Conservation (phyloP, 768 basidiomycete species). For the Collybia mongolica region DNA sequence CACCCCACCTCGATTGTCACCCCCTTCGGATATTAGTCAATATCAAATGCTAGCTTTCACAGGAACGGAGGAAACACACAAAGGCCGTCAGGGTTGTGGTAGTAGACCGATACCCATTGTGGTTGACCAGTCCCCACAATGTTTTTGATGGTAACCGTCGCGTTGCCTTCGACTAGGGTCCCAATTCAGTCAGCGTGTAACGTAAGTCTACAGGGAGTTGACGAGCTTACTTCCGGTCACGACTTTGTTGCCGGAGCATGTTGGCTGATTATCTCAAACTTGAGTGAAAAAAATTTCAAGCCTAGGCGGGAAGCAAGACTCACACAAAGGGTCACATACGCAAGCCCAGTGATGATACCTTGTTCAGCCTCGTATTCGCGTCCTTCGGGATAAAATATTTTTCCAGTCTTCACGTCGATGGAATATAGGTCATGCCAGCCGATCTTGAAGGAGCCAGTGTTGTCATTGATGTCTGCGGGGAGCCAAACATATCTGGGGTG, state of each 20-base stretch:
- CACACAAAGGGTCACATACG: conserved; percentile 23
- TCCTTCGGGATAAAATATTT: conserved; percentile 15
- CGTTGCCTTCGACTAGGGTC: conserved; percentile 15
- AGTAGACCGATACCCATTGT: conserved; percentile 30
- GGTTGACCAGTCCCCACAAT: conserved; percentile 27
- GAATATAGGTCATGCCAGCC: conserved; percentile 22
- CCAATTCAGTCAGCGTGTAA: background rate
- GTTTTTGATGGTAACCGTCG: conserved; percentile 22
- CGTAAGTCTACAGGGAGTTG: background rate
- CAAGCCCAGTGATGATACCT: conserved; percentile 15
- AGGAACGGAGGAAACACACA: conserved; percentile 14
- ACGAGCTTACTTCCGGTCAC: conserved; percentile 19
- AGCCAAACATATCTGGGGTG: conserved; percentile 23
- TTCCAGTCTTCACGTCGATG: conserved; percentile 20
- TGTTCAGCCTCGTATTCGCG: conserved; percentile 20
- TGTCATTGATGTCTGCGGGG: conserved; percentile 21
- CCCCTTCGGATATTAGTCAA: conserved; percentile 13
- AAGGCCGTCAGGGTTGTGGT: conserved; percentile 22
- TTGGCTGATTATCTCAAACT: conserved; percentile 13
- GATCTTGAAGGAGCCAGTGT: conserved; percentile 19
- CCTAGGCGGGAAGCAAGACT: background rate
- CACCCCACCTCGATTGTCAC: conserved; percentile 20
- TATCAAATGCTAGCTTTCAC: background rate
- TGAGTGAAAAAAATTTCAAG: background rate
- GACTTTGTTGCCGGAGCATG: conserved; percentile 17